These are phyloP conservation scores for Vaccinium vitisidaea DNA, from an alignment of 148 eudicot species.

Conservation along the genomic window DNA sequence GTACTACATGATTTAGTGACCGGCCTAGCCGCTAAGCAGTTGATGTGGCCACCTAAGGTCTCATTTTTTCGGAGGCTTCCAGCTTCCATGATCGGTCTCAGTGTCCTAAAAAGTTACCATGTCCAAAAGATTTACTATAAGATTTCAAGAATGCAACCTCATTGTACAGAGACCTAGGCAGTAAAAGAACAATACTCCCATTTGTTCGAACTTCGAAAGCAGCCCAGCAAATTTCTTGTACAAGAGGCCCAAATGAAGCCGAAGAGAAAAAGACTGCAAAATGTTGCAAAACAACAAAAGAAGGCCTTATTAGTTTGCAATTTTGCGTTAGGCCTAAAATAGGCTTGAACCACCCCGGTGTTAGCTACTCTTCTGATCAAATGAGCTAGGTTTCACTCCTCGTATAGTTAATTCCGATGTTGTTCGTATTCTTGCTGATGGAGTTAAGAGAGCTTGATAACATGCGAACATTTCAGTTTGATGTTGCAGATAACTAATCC, in stretches of 20 bases:
- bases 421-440: no score
- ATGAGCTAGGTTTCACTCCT: no score
- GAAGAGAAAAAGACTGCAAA: no score
- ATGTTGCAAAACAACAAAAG: no score
- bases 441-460: not conserved
- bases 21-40: not conserved
- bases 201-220: not conserved
- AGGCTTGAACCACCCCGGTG: not conserved
- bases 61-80: not conserved
- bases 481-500: no score
- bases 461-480: no score
- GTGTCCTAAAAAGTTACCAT: not conserved
- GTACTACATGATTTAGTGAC: not conserved
- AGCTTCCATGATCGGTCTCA: not conserved
- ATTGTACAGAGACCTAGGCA: not conserved
- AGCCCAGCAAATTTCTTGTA: not conserved
- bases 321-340: not conserved
- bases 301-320: not conserved
- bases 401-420: no score
- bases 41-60: not conserved
- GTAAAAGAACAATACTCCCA: not conserved
- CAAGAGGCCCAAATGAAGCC: no score
- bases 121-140: not conserved
- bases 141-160: no score
- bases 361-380: no score